These are phyloP conservation scores for Dryadomyces quercivorus DNA, from an alignment of 2,329 filamentous ascomycete genomes.

Conservation along the genomic window DNA sequence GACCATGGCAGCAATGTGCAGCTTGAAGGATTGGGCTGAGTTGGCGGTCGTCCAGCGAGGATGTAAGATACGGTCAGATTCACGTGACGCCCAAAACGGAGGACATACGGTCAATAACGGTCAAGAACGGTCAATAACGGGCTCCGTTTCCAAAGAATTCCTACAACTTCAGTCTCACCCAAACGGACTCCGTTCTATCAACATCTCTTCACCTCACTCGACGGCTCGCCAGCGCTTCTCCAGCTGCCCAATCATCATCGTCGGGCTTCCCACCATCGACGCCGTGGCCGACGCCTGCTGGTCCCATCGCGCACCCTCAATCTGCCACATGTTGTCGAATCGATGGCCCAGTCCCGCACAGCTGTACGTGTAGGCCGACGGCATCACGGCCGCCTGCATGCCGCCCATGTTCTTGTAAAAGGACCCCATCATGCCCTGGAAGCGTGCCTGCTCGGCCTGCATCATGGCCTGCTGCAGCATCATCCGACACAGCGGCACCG, in stretches of 20 bases:
- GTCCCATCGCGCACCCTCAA: conserved; percentile 4
- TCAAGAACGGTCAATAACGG: no score
- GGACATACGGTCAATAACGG: no score
- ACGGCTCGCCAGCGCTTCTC: neutral
- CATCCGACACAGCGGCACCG: conserved; percentile 15
- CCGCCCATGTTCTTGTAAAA: neutral
- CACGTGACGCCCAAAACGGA: no score
- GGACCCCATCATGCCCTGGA: neutral
- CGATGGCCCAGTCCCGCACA: conserved; percentile 5
- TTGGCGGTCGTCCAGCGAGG: no score
- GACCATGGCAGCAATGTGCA: conserved; percentile 17
- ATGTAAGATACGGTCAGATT: no score
- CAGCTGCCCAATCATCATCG: neutral
- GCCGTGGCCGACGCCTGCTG: neutral
- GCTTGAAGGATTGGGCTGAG: neutral
- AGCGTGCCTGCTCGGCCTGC: neutral
- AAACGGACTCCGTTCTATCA: no score
- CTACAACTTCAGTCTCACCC: no score
- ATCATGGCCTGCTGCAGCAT: conserved; percentile 3
- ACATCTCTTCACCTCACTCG: neutral
- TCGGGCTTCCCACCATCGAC: neutral
- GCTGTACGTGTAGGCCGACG: conserved; percentile 2
- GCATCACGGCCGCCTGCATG: neutral
- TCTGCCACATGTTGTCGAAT: conserved; percentile 3
- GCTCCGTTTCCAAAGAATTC: no score